These are phyloP conservation scores for Xylaria sp. DNA, from an alignment of 2,329 filamentous ascomycete species.

Conservation along the genomic window DNA sequence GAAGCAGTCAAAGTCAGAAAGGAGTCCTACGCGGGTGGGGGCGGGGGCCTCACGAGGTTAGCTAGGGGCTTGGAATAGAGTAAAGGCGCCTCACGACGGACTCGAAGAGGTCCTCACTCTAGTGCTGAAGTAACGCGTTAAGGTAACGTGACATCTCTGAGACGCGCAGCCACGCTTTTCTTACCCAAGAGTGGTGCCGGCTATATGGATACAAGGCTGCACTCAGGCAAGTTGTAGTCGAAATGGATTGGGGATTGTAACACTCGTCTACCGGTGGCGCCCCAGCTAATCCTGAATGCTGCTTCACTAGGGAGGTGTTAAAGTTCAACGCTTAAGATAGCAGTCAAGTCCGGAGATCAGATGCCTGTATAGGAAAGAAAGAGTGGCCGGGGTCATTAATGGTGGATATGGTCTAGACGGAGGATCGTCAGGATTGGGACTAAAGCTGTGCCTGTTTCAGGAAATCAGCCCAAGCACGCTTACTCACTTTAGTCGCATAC, in stretches of 20 bases:
- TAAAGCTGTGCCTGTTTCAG: slow-evolving; percentile 18
- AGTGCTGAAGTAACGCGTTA: not conserved
- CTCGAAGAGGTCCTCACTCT: not conserved
- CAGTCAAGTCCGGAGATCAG: slow-evolving; percentile 14
- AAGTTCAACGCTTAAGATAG: slow-evolving; percentile 5
- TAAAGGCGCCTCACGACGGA: too few species aligned
- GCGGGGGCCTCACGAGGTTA: not conserved
- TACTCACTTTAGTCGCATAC: not conserved
- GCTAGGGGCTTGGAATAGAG: not conserved
- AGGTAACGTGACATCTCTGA: slow-evolving; percentile 28
- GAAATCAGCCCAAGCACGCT: not conserved
- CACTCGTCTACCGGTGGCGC: slow-evolving; percentile 1
- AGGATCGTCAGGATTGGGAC: slow-evolving; percentile 22
- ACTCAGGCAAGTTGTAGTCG: not conserved
- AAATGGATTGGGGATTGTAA: not conserved
- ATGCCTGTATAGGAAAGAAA: slow-evolving; percentile 32
- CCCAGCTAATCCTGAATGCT: slow-evolving; percentile 2
- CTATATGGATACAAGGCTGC: slow-evolving; percentile 5
- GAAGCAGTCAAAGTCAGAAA: not conserved
- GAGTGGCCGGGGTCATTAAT: not conserved
- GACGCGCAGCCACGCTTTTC: not conserved
- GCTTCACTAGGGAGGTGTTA: slow-evolving; percentile 13
- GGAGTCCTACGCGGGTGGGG: slow-evolving; percentile 8
- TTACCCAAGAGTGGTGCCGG: not conserved
- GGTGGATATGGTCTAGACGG: slow-evolving; percentile 12